Evolutionary conservation across 2,329 filamentous ascomycete species (phyloP), one percentile per base, ranked within the genome.

Genomic region (Aspergillus sp.): DNA sequence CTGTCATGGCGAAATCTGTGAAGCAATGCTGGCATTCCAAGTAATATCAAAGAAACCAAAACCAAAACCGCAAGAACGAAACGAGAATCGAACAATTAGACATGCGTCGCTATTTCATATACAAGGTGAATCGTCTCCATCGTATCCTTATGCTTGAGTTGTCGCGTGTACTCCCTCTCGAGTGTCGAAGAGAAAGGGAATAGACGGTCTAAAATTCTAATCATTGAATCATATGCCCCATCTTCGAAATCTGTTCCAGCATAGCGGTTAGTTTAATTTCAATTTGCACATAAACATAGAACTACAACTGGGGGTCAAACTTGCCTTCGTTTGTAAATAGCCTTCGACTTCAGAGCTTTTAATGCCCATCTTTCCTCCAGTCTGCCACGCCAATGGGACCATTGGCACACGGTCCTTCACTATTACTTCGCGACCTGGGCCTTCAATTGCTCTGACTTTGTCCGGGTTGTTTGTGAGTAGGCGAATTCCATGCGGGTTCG

Each of bases 381-480:
- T 84, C 70, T 90, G 90, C 95, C 95, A 99, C 9, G 91, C 93
- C 59, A 98, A 73, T 3, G 95, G 95, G 57, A 99, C 88, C 95
- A 99, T 99, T 2, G 93, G 88, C 12, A 99, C 93, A 45, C 95
- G 80, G 76, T 98, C 93, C 64, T 84, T 90, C 2, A 99, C 95
- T 8, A 89, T 83, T 12, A 99, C 83, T 76, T 99, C 93, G 11
- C 92, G 81, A 63, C 90, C 90, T 0, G 93, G 93, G 0, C 95
- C 95, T 73, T 99, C 95, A 0, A 99, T 90, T 0, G 95, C 95
- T 15, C 91, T 82, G 42, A 99, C 90, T 79, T 99, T 99, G 67
- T 99, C 95, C 0, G 95, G 95, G 68, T 99, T 99, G 73, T 99
- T 99, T 9, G 95, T 99, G 66, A 99, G 78, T 50, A 99, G 78